Evolutionary conservation across 768 basidiomycete genomes (phyloP).

Genomic region (Jaapia argillacea): DNA sequence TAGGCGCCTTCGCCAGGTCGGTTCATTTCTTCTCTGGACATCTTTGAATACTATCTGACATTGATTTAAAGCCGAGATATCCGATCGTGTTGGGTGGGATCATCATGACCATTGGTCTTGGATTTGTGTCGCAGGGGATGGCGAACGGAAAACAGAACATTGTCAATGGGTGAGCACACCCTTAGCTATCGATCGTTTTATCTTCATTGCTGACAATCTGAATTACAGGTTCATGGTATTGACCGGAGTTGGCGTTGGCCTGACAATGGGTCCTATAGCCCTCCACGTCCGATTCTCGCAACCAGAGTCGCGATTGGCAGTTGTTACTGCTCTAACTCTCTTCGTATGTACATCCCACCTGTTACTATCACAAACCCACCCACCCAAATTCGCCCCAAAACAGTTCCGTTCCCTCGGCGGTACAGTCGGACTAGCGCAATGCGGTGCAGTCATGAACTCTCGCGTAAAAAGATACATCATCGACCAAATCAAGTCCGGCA

Average conservation of each 20-base stretch:
- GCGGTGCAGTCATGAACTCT: conserved; percentile 34
- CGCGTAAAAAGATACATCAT: conserved; percentile 28
- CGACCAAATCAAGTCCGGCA: conserved; percentile 14
- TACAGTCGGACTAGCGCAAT: conserved; percentile 43
- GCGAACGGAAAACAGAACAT: conserved; percentile 21
- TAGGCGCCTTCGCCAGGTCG: conserved; percentile 27
- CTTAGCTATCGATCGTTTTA: not conserved
- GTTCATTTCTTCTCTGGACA: no score
- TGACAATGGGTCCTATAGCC: conserved; percentile 26
- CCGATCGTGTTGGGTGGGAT: conserved; percentile 28
- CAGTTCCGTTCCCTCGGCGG: conserved; percentile 43
- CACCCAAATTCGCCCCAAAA: not conserved
- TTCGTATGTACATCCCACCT: conserved; percentile 27
- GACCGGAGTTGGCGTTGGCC: conserved; percentile 32
- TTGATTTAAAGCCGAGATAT: conserved; percentile 30
- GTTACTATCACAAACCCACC: not conserved
- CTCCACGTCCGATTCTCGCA: conserved; percentile 37
- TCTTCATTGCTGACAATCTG: no score
- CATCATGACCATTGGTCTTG: conserved; percentile 29
- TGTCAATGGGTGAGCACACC: conserved; percentile 24
- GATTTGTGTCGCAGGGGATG: conserved; percentile 33
- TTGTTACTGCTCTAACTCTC: conserved; percentile 30
- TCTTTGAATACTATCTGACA: no score
- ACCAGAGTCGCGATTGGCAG: conserved; percentile 28
- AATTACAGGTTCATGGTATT: conserved; percentile 31